Evolutionary conservation across 352 stramenopile genomes (phyloP), one percentile per base, ranked within the genome.

Genomic region (Thalassiosira livingstoniorum): DNA sequence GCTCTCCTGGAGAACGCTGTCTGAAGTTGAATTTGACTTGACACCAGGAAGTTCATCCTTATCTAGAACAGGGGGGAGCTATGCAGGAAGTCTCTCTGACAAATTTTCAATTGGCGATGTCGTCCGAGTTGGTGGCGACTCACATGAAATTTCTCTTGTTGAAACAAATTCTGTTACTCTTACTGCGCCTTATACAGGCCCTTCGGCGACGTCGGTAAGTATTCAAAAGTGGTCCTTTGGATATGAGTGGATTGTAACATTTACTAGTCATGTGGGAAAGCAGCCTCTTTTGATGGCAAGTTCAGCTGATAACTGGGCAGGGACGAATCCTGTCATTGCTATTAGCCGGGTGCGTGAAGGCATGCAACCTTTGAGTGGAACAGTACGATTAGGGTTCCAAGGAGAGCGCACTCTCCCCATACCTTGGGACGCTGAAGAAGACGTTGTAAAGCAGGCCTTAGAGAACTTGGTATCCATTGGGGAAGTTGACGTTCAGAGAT

Each of bases 351-450:
- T 97, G 11, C 91, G 95, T 45, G 90, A 96, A 62, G 97, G 97
- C 5, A 39, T 98, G 4, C 90, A 96, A 53, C 96, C 97, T 1
- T 96, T 99, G 43, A 97, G 94, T 67, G 97, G 97, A 4, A 97
- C 90, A 2, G 98, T 99, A 60, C 74, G 90, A 3, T 74, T 97
- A 27, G 83, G 87, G 4, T 92, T 97, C 43, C 58, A 95, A 37
- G 97, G 94, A 3, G 92, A 98, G 75, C 94, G 88, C n/a, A 98
- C 97, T 0, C 78, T 91, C 23, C 91, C 95, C 0, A 83, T 99
- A 13, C 78, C 92, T 2, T 90, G 97, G 75, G 94, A 99, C 75
- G 90, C 95, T n/a, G 94, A 93, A n/a, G 96, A 94, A 2, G 57
- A 53, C 10, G 87, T 88, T 0, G 82, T 99, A 76, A 94, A 98